These are phyloP conservation scores for Euclidium syriacum DNA, from an alignment of 345 rosid species.

Conservation along the genomic window DNA sequence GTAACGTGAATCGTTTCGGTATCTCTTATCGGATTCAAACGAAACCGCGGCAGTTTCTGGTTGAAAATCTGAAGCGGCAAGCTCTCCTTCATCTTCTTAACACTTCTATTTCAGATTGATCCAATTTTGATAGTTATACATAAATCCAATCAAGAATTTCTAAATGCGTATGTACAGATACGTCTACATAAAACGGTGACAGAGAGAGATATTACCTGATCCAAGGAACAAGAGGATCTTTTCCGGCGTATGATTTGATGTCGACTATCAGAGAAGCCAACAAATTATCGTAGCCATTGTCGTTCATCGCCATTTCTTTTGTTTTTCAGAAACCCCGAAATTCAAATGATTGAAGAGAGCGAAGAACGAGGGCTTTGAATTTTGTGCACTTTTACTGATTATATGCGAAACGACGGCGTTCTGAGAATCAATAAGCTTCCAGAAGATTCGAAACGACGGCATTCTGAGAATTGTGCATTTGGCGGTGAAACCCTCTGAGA, in stretches of 20 bases:
- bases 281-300: slow-evolving; percentile 35
- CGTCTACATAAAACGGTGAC: background rate
- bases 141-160: too few relatives aligned
- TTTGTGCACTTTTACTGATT: too few relatives aligned
- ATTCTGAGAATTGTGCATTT: too few relatives aligned
- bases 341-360: too few relatives aligned
- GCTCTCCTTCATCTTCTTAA: slow-evolving; percentile 66
- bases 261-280: slow-evolving; percentile 70
- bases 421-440: too few relatives aligned
- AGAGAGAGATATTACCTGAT: slow-evolving; percentile 48
- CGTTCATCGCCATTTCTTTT: slow-evolving; percentile 29
- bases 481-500: background rate
- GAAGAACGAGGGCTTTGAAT: too few relatives aligned
- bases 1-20: slow-evolving; percentile 72
- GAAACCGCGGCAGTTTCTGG: slow-evolving; percentile 86
- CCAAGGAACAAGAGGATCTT: slow-evolving; percentile 89
- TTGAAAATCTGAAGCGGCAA: slow-evolving; percentile 43
- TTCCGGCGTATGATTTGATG: slow-evolving; percentile 74
- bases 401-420: too few relatives aligned
- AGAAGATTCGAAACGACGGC: too few relatives aligned
- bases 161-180: too few relatives aligned
- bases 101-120: slow-evolving; percentile 43
- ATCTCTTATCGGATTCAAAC: slow-evolving; percentile 71
- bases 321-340: too few relatives aligned
- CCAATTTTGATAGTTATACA: too few relatives aligned